phyloP scores from a whole-genome alignment of 2,329 filamentous ascomycete genomes.

The Botrytis deweyae region DNA sequence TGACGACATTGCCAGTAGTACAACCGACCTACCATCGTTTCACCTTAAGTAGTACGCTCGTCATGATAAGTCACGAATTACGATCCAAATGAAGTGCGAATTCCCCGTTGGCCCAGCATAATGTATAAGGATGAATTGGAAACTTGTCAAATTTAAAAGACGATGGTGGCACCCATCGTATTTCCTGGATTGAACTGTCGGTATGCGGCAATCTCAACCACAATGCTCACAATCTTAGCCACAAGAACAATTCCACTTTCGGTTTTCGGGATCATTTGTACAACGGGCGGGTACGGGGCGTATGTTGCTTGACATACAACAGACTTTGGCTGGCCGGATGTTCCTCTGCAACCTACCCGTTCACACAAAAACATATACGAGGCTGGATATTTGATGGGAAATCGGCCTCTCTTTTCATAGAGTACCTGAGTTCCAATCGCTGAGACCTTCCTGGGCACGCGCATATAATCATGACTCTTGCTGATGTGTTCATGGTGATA shows the following conservation, averaged over 20 bases:
- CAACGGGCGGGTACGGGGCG: constrained; percentile 16
- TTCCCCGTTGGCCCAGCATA: neutral
- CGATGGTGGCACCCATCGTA: neutral
- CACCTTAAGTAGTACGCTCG: constrained; percentile 8
- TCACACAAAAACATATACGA: constrained; percentile 10
- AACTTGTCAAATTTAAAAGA: neutral
- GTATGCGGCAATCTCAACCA: constrained; percentile 10
- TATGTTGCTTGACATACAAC: constrained; percentile 18
- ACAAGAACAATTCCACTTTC: constrained; percentile 12
- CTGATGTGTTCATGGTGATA: constrained; percentile 17
- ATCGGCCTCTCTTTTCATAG: neutral
- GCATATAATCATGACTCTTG: constrained; percentile 14
- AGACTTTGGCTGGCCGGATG: constrained; percentile 20
- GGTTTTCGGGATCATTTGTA: constrained; percentile 18
- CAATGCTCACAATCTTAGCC: constrained; percentile 1
- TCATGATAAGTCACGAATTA: constrained; percentile 9
- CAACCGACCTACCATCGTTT: neutral
- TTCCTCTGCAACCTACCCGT: constrained; percentile 12
- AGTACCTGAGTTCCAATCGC: constrained; percentile 12
- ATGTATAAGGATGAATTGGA: neutral
- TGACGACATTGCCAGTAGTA: neutral
- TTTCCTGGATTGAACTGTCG: neutral
- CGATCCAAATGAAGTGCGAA: neutral
- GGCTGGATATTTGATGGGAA: constrained; percentile 1
- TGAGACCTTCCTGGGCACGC: constrained; percentile 16